Evolutionary conservation across 2,329 filamentous ascomycete genomes (phyloP).

Genomic region (Exutisphaerella laricina): DNA sequence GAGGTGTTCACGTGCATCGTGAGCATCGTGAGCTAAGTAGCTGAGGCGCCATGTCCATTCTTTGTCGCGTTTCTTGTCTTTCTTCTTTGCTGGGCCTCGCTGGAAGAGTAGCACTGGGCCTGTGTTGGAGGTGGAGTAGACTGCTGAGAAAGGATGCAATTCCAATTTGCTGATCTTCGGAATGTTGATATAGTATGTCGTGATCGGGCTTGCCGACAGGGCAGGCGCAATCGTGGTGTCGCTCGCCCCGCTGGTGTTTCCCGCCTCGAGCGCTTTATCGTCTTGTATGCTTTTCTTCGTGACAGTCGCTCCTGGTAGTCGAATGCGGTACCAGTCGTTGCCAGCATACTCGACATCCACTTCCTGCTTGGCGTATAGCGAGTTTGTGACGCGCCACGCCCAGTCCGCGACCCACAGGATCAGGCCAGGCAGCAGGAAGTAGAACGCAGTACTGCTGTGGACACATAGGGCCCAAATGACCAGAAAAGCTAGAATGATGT

Average conservation of each 20-base stretch:
- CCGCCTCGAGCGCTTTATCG: background rate
- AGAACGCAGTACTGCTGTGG: background rate
- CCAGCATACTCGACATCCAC: background rate
- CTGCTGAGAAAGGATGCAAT: background rate
- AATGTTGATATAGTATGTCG: background rate
- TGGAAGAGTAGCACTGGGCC: background rate
- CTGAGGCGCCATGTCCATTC: background rate
- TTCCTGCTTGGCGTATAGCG: background rate
- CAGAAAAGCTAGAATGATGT: slow-evolving; percentile 1
- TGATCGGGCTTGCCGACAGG: background rate
- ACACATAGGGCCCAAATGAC: background rate
- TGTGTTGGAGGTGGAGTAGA: background rate
- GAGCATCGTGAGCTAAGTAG: background rate
- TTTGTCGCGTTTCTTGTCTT: background rate
- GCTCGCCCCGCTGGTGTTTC: background rate
- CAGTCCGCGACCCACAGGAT: background rate
- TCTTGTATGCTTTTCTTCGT: background rate
- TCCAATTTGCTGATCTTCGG: background rate
- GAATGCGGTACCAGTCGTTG: background rate
- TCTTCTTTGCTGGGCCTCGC: background rate
- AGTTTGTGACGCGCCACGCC: background rate
- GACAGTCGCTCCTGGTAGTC: background rate
- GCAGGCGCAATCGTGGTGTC: background rate
- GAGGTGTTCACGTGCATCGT: background rate
- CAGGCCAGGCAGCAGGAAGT: background rate